phyloP scores from a whole-genome alignment of 2,329 filamentous ascomycete genomes.

The Stachybotrys elegans region DNA sequence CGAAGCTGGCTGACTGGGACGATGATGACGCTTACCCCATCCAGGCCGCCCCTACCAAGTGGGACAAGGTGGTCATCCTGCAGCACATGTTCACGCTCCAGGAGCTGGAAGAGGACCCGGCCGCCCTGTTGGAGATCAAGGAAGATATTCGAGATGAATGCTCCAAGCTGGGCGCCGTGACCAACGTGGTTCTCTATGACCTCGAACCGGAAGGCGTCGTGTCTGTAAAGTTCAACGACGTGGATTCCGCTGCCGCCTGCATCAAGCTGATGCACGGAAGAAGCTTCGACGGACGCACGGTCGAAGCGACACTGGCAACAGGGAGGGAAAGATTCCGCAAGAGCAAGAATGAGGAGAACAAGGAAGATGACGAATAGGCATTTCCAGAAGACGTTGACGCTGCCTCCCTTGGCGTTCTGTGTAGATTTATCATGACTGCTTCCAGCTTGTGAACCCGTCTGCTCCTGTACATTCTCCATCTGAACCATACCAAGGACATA shows the following conservation, averaged over 20 bases:
- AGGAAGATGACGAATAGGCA: conserved; percentile 31
- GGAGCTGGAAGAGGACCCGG: conserved; percentile 80
- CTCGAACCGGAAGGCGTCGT: conserved; percentile 79
- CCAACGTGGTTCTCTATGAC: conserved; percentile 88
- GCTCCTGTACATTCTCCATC: too few species aligned
- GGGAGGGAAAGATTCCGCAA: conserved; percentile 71
- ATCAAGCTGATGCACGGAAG: conserved; percentile 73
- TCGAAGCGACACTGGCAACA: conserved; percentile 66
- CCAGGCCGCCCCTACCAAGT: conserved; percentile 43
- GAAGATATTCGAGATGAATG: conserved; percentile 92
- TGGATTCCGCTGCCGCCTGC: conserved; percentile 67
- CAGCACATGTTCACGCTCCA: conserved; percentile 89
- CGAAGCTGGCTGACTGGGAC: conserved; percentile 91
- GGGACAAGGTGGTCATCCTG: conserved; percentile 79
- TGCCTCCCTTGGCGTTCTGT: too few species aligned
- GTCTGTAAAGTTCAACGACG: conserved; percentile 73
- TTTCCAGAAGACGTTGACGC: too few species aligned
- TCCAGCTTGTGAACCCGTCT: too few species aligned
- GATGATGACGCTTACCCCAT: conserved; percentile 68
- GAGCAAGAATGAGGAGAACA: conserved; percentile 52
- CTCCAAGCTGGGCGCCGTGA: conserved; percentile 78
- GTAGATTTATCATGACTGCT: too few species aligned
- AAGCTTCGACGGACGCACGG: conserved; percentile 67
- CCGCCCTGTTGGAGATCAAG: conserved; percentile 83
- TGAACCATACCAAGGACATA: too few species aligned